These are phyloP conservation scores for Stagonosporopsis vannaccii DNA, from an alignment of 2,329 filamentous ascomycete species.

Conservation along the genomic window DNA sequence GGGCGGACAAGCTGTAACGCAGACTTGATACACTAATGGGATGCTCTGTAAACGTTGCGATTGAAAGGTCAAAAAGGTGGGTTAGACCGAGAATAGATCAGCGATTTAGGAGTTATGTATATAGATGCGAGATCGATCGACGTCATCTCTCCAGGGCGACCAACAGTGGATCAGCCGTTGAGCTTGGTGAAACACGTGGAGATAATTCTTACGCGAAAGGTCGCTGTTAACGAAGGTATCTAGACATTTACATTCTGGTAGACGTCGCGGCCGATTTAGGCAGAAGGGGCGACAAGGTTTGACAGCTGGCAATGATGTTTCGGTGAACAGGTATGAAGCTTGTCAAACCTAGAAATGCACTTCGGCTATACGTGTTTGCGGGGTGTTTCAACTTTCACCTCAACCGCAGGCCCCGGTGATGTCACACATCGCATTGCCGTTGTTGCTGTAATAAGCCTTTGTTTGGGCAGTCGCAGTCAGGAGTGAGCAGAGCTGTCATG, in stretches of 20 bases:
- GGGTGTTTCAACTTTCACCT: constrained; percentile 4
- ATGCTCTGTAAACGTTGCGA: constrained; percentile 13
- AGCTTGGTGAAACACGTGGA: constrained; percentile 25
- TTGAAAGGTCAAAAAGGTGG: constrained; percentile 6
- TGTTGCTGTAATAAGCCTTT: not conserved
- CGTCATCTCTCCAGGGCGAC: not conserved
- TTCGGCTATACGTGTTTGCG: constrained; percentile 1
- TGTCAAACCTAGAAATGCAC: not conserved
- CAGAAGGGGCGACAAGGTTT: constrained; percentile 11
- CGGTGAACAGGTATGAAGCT: not conserved
- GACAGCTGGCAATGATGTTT: constrained; percentile 5
- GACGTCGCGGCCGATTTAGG: not conserved
- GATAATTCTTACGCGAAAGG: constrained; percentile 12
- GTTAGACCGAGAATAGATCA: constrained; percentile 11
- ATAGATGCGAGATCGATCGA: constrained; percentile 12
- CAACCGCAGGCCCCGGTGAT: constrained; percentile 8
- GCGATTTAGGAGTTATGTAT: not conserved
- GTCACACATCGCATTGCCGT: constrained; percentile 14
- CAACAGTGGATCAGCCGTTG: constrained; percentile 12
- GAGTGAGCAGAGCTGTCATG: constrained; percentile 5
- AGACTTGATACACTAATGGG: constrained; percentile 10
- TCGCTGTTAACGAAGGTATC: not conserved
- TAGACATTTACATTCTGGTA: not conserved
- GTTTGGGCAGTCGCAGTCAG: not conserved
- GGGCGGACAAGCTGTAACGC: constrained; percentile 9